Evolutionary conservation across 352 stramenopile species (phyloP).

Genomic region (Salisapilia sapeloensis): DNA sequence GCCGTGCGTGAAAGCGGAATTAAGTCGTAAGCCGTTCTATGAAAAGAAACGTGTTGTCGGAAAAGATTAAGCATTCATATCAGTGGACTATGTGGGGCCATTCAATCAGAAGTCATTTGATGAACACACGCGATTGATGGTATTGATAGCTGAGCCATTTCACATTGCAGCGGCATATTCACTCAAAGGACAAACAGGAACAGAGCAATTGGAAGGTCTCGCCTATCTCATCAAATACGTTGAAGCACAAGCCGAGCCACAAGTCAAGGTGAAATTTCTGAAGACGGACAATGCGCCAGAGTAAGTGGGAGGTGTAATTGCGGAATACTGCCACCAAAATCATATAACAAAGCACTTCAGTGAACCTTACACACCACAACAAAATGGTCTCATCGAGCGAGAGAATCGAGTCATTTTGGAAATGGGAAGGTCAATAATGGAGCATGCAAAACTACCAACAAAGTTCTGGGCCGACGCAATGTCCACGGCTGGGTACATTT

Average conservation of each 20-base stretch:
- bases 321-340: constrained; percentile 4
- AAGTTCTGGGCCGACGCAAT: constrained; percentile 3
- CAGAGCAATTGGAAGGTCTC: no score
- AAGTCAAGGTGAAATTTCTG: constrained; percentile 1
- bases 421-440: constrained; percentile 3
- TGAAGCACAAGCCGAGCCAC: no score
- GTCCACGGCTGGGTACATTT: constrained; percentile 1
- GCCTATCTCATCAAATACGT: no score
- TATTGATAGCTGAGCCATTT: constrained; percentile 3
- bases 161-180: constrained; percentile 2
- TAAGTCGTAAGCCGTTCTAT: neutral
- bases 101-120: constrained; percentile 2
- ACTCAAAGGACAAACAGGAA: no score
- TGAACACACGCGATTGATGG: constrained; percentile 3
- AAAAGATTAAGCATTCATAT: neutral
- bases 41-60: constrained; percentile 1
- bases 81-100: constrained; percentile 4
- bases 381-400: constrained; percentile 4
- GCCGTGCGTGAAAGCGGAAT: no score
- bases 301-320: constrained; percentile 2
- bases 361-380: constrained; percentile 1
- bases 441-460: neutral
- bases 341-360: constrained; percentile 3
- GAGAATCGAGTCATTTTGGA: constrained; percentile 3
- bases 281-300: constrained; percentile 5